Evolutionary conservation across 2,329 filamentous ascomycete genomes (phyloP).

Genomic region (Colletotrichum cereale): DNA sequence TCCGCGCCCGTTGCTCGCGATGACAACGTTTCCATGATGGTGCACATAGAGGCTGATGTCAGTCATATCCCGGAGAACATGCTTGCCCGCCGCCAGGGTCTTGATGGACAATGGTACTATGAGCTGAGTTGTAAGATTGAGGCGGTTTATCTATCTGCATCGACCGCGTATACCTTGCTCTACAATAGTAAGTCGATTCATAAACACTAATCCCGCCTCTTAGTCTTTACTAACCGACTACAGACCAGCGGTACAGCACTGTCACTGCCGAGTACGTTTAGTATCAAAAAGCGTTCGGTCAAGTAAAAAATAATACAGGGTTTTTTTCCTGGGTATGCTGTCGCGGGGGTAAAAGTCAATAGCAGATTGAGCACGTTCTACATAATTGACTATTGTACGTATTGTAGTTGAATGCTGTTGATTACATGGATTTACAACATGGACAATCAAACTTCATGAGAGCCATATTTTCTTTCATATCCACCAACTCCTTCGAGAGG

Average conservation of each 20-base stretch:
- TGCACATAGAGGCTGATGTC: constrained; percentile 55
- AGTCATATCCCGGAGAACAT: constrained; percentile 54
- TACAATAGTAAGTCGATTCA: constrained; percentile 52
- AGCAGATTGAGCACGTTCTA: background rate
- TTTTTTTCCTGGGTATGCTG: background rate
- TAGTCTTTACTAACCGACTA: background rate
- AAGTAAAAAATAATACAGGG: too few species aligned
- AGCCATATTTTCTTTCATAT: background rate
- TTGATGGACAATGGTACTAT: constrained; percentile 56
- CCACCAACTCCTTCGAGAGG: too few species aligned
- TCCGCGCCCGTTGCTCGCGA: constrained; percentile 52
- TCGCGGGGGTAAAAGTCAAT: background rate
- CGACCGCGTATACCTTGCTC: constrained; percentile 58
- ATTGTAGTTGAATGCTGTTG: background rate
- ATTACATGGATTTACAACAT: background rate
- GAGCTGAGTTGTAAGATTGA: constrained; percentile 56
- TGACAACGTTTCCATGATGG: constrained; percentile 52
- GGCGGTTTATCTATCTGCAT: constrained; percentile 56
- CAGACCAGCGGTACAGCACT: constrained; percentile 55
- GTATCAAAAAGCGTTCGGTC: too few species aligned
- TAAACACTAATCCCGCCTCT: too few species aligned
- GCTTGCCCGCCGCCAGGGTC: constrained; percentile 50
- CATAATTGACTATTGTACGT: background rate
- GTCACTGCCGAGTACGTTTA: constrained; percentile 59
- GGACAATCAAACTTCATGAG: background rate